Evolutionary conservation across 2,329 filamentous ascomycete genomes (phyloP).

Genomic region (Apiospora saccharicola): DNA sequence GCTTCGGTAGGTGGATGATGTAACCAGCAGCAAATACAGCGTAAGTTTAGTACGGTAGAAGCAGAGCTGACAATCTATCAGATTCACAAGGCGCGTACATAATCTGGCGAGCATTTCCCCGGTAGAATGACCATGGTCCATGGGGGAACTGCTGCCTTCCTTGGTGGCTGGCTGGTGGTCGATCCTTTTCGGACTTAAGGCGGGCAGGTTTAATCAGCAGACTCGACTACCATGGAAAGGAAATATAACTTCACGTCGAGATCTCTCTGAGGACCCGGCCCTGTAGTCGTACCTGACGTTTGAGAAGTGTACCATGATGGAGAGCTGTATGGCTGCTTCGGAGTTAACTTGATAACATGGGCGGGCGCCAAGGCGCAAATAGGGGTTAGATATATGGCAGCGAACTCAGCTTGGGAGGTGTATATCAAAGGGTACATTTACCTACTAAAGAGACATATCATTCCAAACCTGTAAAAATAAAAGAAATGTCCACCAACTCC

Average conservation of each 20-base stretch:
- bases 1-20: background rate
- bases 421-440: background rate
- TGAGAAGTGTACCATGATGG: background rate
- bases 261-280: background rate
- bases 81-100: background rate
- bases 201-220: background rate
- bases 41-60: background rate
- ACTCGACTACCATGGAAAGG: background rate
- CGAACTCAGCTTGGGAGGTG: background rate
- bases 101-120: background rate
- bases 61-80: background rate
- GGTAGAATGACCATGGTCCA: background rate
- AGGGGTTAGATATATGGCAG: background rate
- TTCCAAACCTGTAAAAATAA: background rate
- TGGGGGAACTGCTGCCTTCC: background rate
- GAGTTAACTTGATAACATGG: background rate
- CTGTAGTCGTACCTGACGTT: background rate
- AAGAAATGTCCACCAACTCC: constrained; percentile 26
- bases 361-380: background rate
- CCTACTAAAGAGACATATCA: background rate
- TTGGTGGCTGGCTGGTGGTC: background rate
- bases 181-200: constrained; percentile 14
- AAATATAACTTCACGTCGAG: background rate
- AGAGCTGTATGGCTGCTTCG: background rate
- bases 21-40: background rate